Evolutionary conservation across 2,329 filamentous ascomycete genomes (phyloP).

Genomic region (Dryadomyces quercivorus): DNA sequence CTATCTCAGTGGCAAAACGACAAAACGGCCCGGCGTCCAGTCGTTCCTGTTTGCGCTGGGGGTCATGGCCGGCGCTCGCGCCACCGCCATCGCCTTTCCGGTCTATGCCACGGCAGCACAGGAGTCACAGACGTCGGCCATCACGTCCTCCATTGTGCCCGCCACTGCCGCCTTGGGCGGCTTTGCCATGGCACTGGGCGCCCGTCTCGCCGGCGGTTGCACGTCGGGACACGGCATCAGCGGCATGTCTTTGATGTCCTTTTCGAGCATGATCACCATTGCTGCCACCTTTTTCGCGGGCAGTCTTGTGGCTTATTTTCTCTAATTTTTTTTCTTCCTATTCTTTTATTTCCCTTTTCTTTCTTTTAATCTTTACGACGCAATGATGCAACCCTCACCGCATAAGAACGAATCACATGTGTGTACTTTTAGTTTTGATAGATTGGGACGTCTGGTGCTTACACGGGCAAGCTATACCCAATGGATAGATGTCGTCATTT

Average conservation of each 20-base stretch:
- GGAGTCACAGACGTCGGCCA: background rate
- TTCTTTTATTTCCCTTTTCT: too few species aligned
- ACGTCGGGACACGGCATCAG: constrained; percentile 59
- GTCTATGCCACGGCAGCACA: background rate
- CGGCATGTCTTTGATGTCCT: constrained; percentile 49
- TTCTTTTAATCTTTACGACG: too few species aligned
- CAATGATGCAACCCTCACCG: too few species aligned
- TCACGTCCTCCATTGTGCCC: constrained; percentile 18
- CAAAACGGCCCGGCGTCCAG: constrained; percentile 16
- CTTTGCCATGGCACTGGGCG: constrained; percentile 43
- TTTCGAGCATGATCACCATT: constrained; percentile 51
- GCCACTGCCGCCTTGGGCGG: constrained; percentile 38
- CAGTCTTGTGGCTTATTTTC: constrained; percentile 1
- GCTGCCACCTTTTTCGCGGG: constrained; percentile 44
- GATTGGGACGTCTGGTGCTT: too few species aligned
- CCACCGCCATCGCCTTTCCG: constrained; percentile 1
- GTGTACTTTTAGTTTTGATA: too few species aligned
- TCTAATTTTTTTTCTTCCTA: background rate
- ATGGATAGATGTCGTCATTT: too few species aligned
- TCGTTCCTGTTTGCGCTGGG: constrained; percentile 10
- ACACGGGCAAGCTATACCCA: too few species aligned
- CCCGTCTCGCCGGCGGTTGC: constrained; percentile 52
- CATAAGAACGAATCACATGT: too few species aligned
- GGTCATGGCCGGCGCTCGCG: constrained; percentile 20
- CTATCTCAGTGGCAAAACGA: constrained; percentile 1